A percentile compares a stretch with the other conserved stretches of the same genome.
Evolutionary conservation across 1,139 yeast species (phyloP).

Genomic region (Kodamaea ohmeri): DNA sequence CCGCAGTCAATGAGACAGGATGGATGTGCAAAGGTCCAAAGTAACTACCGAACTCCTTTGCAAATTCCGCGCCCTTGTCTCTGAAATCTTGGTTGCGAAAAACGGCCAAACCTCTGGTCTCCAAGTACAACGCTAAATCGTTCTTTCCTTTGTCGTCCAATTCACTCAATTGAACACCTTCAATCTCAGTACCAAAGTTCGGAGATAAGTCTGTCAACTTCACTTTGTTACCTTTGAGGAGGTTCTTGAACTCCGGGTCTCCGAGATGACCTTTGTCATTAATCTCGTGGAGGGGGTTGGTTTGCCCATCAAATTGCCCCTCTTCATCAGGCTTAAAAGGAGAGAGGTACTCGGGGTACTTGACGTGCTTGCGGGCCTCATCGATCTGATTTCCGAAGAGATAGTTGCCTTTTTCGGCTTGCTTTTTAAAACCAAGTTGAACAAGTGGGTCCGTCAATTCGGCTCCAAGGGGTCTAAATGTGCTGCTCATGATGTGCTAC

Average conservation of each 20-base stretch:
- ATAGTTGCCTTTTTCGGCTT: constrained; percentile 7
- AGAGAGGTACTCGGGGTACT: constrained; percentile 25
- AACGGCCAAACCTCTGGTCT: constrained; percentile 30
- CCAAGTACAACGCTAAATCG: constrained; percentile 32
- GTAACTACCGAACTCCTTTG: constrained; percentile 28
- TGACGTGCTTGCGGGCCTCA: constrained; percentile 17
- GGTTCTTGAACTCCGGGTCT: constrained; percentile 26
- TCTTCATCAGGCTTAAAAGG: constrained; percentile 20
- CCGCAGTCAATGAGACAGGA: constrained; percentile 28
- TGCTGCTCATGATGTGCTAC: constrained; percentile 5
- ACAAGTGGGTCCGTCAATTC: constrained; percentile 15
- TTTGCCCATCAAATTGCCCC: constrained; percentile 20
- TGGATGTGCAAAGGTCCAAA: constrained; percentile 36
- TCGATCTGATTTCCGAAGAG: constrained; percentile 11
- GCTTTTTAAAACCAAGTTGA: constrained; percentile 7
- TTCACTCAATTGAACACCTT: constrained; percentile 32
- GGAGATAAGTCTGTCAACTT: constrained; percentile 26
- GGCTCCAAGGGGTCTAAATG: constrained; percentile 14
- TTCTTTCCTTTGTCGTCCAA: constrained; percentile 31
- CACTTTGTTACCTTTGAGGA: constrained; percentile 21
- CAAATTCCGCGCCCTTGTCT: constrained; percentile 30
- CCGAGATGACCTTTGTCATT: constrained; percentile 31
- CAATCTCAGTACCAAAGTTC: constrained; percentile 32
- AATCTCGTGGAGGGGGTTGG: constrained; percentile 21
- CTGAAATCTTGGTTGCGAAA: constrained; percentile 34